Conservation (phyloP, 2,329 filamentous ascomycete genomes). For the Xylariaceae sp. region DNA sequence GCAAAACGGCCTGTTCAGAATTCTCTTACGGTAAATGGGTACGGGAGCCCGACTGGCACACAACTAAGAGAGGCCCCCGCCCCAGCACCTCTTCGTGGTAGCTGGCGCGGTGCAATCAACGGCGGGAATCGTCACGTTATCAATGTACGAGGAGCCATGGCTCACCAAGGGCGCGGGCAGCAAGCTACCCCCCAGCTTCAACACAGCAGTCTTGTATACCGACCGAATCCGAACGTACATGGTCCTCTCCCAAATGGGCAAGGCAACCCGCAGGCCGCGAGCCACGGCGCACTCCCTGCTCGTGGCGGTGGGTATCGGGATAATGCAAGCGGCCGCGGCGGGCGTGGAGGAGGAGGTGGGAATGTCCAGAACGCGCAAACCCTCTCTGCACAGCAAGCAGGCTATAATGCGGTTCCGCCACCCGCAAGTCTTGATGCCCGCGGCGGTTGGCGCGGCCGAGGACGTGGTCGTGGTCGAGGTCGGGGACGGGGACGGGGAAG, state of each 20-base stretch:
- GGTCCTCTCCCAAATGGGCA: conserved; percentile 9
- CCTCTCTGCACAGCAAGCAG: conserved; percentile 15
- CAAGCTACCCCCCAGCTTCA: conserved; percentile 45
- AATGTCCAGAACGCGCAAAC: not conserved
- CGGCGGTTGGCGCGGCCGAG: conserved; percentile 30
- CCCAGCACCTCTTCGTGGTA: conserved; percentile 53
- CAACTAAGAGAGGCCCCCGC: conserved; percentile 60
- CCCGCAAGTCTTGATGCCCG: conserved; percentile 53
- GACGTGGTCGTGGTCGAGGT: conserved; percentile 22
- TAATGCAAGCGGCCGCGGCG: conserved; percentile 17
- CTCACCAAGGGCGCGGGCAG: conserved; percentile 15
- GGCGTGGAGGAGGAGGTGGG: conserved; percentile 20
- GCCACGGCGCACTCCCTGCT: conserved; percentile 27
- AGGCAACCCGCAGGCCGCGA: conserved; percentile 23
- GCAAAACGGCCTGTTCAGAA: conserved; percentile 50
- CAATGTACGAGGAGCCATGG: conserved; percentile 35
- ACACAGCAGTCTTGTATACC: conserved; percentile 54
- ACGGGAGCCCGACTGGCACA: conserved; percentile 42
- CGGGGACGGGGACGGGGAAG: conserved; percentile 22
- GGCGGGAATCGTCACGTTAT: conserved; percentile 40
- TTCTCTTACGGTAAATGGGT: conserved; percentile 35
- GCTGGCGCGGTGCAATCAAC: conserved; percentile 57
- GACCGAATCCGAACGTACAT: conserved; percentile 33
- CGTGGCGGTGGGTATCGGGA: conserved; percentile 22
- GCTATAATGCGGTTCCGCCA: conserved; percentile 59